Conservation (phyloP, 306 rosid genomes). For the Dicorynia guianensis region DNA sequence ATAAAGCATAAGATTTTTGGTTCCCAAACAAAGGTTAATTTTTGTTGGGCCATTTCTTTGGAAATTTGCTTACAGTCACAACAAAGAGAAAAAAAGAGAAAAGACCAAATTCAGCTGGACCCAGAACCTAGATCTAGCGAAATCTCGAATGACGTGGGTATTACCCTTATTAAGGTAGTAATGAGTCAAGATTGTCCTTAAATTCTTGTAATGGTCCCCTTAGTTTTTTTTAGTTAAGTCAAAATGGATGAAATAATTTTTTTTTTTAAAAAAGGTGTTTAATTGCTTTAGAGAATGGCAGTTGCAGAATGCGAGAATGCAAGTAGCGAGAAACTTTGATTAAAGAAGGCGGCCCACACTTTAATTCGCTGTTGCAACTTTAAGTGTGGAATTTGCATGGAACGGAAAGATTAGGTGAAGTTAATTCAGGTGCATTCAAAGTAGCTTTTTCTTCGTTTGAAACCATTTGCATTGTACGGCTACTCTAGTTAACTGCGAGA, state of each 20-base stretch:
- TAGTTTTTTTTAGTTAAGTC: constrained; percentile 37
- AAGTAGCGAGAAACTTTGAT: background rate
- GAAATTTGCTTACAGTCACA: constrained; percentile 16
- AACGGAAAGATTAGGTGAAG: background rate
- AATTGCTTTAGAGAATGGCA: background rate
- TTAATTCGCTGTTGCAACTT: constrained; percentile 1
- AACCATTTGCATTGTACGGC: background rate
- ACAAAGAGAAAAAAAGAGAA: constrained; percentile 15
- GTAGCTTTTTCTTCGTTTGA: background rate
- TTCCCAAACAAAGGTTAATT: background rate
- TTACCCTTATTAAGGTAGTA: constrained; percentile 37
- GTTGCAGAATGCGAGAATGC: background rate
- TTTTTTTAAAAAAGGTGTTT: no score
- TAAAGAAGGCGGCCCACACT: background rate
- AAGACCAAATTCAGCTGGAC: constrained; percentile 38
- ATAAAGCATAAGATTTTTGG: no score
- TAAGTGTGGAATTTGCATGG: background rate
- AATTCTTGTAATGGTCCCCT: constrained; percentile 43
- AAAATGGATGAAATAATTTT: constrained; percentile 34
- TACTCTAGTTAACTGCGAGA: no score
- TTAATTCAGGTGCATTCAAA: background rate
- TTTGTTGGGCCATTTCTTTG: constrained; percentile 17
- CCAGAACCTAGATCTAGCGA: constrained; percentile 39
- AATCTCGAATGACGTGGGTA: constrained; percentile 52
- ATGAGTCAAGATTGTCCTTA: constrained; percentile 43